phyloP scores from a whole-genome alignment of 2,329 filamentous ascomycete genomes.

The Sporothrix protearum region DNA sequence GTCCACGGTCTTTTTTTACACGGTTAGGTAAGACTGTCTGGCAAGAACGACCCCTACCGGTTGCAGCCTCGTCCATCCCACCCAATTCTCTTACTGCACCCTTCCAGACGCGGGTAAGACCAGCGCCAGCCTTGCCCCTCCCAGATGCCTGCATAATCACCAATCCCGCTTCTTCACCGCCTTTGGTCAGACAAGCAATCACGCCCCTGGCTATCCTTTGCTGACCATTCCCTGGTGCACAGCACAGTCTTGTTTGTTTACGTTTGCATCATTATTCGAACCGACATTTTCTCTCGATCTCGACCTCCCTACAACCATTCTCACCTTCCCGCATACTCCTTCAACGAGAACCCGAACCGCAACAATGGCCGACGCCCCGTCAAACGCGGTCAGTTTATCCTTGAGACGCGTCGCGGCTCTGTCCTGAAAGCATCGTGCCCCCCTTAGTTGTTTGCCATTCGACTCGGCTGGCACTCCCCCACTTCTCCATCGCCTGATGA shows the following conservation, averaged over 20 bases:
- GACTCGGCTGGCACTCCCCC: not conserved
- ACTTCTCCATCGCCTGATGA: no score
- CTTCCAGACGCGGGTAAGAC: not conserved
- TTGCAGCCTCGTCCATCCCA: slow-evolving; percentile 15
- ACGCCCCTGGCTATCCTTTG: not conserved
- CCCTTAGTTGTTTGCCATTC: not conserved
- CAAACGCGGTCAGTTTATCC: slow-evolving; percentile 22
- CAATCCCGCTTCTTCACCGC: slow-evolving; percentile 19
- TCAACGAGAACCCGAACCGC: not conserved
- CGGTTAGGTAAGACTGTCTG: not conserved
- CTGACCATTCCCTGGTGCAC: not conserved
- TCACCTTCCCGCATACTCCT: not conserved
- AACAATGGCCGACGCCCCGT: slow-evolving; percentile 23
- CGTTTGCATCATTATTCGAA: not conserved
- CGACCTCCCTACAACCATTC: not conserved
- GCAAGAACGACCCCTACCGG: not conserved
- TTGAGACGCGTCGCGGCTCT: not conserved
- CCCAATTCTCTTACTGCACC: not conserved
- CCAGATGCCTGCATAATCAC: not conserved
- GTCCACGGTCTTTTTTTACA: not conserved
- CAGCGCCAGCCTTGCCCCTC: slow-evolving; percentile 19
- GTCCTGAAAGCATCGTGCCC: not conserved
- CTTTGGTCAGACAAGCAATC: slow-evolving; percentile 9
- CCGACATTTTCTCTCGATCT: not conserved
- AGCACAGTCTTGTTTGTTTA: slow-evolving; percentile 16